Evolutionary conservation across 768 basidiomycete species (phyloP).

Genomic region (Coprinopsis marcescibilis): DNA sequence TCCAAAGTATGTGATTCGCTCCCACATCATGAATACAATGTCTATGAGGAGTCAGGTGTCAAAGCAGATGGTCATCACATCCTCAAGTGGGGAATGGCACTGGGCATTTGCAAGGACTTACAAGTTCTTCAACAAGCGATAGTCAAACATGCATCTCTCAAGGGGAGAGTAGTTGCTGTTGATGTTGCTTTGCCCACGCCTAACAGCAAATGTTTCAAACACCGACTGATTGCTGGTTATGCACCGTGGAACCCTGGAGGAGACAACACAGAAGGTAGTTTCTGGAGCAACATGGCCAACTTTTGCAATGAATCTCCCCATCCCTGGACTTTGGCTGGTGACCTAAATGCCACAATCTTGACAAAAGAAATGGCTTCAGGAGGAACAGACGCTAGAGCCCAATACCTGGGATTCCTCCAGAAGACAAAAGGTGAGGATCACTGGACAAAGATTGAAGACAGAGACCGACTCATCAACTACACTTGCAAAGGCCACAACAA

Average conservation of each 20-base stretch:
- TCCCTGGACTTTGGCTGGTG: constrained; percentile 12
- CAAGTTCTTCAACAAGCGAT: constrained; percentile 5
- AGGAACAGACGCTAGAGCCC: not conserved
- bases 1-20: constrained; percentile 5
- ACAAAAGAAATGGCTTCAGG: constrained; percentile 8
- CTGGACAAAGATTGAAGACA: no score
- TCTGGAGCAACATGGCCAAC: constrained; percentile 11
- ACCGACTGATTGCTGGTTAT: constrained; percentile 13
- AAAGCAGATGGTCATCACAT: constrained; percentile 1
- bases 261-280: not conserved
- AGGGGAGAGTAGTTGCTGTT: constrained; percentile 8
- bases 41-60: constrained; percentile 13
- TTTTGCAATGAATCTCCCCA: not conserved
- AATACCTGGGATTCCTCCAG: constrained; percentile 9
- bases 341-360: constrained; percentile 16
- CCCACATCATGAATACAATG: constrained; percentile 7
- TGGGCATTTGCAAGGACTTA: constrained; percentile 11
- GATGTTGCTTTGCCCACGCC: constrained; percentile 12
- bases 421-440: constrained; percentile 11
- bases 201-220: constrained; percentile 1
- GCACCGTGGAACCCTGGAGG: constrained; percentile 14
- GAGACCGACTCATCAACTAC: no score
- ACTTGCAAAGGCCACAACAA: no score
- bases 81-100: constrained; percentile 15
- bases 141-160: not conserved